Evolutionary conservation across 1,284 basidiomycete species (phyloP).

Genomic region (Irpex sp.): DNA sequence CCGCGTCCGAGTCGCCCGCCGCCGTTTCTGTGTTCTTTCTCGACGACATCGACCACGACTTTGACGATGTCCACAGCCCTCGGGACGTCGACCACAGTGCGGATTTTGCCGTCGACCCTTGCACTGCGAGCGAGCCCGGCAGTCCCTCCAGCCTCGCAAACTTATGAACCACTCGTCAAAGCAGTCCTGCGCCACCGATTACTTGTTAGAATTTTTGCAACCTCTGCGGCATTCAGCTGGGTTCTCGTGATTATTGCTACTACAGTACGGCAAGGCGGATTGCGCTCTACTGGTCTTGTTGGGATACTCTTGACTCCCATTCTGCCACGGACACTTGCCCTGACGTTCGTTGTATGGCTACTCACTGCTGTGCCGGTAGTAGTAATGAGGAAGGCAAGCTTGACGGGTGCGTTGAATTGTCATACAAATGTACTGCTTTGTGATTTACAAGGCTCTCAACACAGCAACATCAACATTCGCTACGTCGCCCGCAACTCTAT

Average conservation of each 20-base stretch:
- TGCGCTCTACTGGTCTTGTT: slow-evolving; percentile 26
- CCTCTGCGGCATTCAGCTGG: slow-evolving; percentile 47
- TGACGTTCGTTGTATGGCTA: slow-evolving; percentile 32
- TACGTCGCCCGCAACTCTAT: slow-evolving; percentile 47
- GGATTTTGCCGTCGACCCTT: slow-evolving; percentile 32
- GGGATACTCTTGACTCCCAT: slow-evolving; percentile 35
- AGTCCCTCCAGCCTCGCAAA: slow-evolving; percentile 44
- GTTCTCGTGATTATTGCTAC: slow-evolving; percentile 37
- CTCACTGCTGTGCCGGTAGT: slow-evolving; percentile 46
- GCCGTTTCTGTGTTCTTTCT: not conserved
- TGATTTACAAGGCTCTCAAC: not conserved
- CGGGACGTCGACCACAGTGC: slow-evolving; percentile 21
- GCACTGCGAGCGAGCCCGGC: slow-evolving; percentile 41
- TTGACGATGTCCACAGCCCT: not conserved
- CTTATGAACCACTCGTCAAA: slow-evolving; percentile 60
- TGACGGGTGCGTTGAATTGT: slow-evolving; percentile 42
- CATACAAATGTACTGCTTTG: not conserved
- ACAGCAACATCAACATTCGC: slow-evolving; percentile 44
- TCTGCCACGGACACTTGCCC: slow-evolving; percentile 31
- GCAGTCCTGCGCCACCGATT: slow-evolving; percentile 53
- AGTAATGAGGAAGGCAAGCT: slow-evolving; percentile 49
- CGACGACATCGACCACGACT: not conserved
- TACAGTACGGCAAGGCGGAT: slow-evolving; percentile 28
- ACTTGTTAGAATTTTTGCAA: slow-evolving; percentile 45
- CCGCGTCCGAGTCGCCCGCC: not conserved